Base-by-base conservation (phyloP, 2,329 filamentous ascomycete genomes). In the Stagonosporopsis vannaccii region DNA sequence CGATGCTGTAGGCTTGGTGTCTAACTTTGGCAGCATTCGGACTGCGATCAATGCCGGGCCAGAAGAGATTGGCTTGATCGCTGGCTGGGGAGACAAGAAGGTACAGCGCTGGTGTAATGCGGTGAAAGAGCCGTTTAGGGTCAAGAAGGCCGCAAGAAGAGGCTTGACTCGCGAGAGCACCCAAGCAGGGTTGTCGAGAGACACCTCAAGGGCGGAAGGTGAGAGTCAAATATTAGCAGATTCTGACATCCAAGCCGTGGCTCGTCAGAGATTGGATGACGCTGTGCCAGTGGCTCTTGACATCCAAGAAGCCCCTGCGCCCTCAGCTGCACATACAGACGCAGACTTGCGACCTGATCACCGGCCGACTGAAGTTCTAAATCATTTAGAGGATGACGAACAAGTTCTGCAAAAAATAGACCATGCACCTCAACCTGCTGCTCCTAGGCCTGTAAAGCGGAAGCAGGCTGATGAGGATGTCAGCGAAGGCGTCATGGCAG, bases 41-140 rank as follows among this genome's bases (percentile, higher is more conserved):
- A 90, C 90, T 33, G 94, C 94, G 0, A 82, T 98, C 56, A 97
- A 97, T 74, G 94, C 92, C 1, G 85, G 90, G 40, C 86, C 91
- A 0, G 95, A 98, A 72, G 90, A 96, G 75, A 84, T 99, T 32
- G 86, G 87, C 13, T 80, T 91, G 60, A 87, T 99, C n/a, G 85
- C 88, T 26, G 95, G 95, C 1, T 99, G 93, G 93, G 95, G 95
- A 30, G 91, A 96, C 77, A 92, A 91, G 79, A 99, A 99, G 77
- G 92, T 97, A 20, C 89, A 90, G 75, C 85, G 87, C 55, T 98
- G 94, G 94, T 89, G 85, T 64, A 84, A 82, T 53, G 89, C 90
- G 9, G 90, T 97, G 1, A 85, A 91, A 57, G 92, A 96, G 76
- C 91, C 92, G 0, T 97, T 98, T 67, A 81, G 91, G 55, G 86